Conservation (phyloP, 2,329 filamentous ascomycete genomes). For the Trichoderma breve region DNA sequence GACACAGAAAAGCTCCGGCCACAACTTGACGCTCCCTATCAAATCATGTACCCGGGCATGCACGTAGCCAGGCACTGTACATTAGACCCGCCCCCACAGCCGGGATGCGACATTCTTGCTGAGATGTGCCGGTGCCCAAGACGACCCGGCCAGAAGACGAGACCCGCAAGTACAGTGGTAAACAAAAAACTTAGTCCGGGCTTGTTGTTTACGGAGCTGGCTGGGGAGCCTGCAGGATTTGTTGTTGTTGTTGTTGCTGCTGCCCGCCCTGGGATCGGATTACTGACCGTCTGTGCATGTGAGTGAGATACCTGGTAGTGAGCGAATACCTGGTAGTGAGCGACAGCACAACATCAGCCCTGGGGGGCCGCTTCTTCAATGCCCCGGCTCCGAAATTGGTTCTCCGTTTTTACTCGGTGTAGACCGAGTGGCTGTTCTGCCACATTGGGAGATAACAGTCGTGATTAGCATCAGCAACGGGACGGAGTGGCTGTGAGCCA, state of each 20-base stretch:
- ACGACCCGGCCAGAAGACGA: background rate
- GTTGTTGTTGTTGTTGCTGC: background rate
- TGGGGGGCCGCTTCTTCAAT: background rate
- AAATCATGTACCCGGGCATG: background rate
- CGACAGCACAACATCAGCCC: background rate
- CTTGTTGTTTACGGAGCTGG: background rate
- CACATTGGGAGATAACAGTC: constrained; percentile 13
- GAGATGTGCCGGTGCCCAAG: constrained; percentile 17
- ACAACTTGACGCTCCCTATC: background rate
- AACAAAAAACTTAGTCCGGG: background rate
- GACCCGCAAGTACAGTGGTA: constrained; percentile 7
- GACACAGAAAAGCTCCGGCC: background rate
- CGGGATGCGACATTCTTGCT: constrained; percentile 14
- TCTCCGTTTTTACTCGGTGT: constrained; percentile 10
- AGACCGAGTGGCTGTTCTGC: constrained; percentile 10
- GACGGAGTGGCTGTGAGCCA: background rate
- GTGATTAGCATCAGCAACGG: background rate
- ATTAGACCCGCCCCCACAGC: constrained; percentile 17
- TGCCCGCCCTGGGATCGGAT: no score
- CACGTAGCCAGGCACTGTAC: background rate
- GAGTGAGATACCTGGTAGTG: background rate
- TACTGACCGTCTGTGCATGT: background rate
- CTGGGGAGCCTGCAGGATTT: background rate
- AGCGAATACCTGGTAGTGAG: background rate
- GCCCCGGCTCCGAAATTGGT: background rate